phyloP scores from a whole-genome alignment of 1,284 basidiomycete genomes.

The Mycosarcoma maydis region DNA sequence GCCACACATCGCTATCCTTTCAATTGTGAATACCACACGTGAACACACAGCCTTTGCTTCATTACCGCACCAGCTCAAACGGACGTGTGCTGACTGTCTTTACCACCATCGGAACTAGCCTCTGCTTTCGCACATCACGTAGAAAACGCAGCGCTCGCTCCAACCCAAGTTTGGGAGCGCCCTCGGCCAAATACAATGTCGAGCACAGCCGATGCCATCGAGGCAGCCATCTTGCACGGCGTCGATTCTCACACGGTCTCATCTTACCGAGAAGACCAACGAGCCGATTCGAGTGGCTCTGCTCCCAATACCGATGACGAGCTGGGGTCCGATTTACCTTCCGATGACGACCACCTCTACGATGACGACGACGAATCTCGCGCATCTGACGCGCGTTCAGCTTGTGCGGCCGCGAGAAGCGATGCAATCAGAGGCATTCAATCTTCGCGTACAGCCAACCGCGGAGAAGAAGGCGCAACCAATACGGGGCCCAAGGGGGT shows the following conservation, averaged over 20 bases:
- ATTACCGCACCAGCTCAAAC: background rate
- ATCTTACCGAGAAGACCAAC: conserved; percentile 30
- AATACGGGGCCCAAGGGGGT: conserved; percentile 60
- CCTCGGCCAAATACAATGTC: too few relatives aligned
- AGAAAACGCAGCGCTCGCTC: too few relatives aligned
- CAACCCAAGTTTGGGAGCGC: too few relatives aligned
- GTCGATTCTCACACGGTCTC: conserved; percentile 27
- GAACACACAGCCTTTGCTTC: background rate
- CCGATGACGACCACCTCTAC: conserved; percentile 18
- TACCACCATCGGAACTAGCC: too few relatives aligned
- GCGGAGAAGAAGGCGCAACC: conserved; percentile 31
- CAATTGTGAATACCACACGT: too few relatives aligned
- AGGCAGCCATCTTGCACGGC: conserved; percentile 46
- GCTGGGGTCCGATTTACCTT: conserved; percentile 44
- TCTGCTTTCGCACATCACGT: too few relatives aligned
- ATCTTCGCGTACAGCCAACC: conserved; percentile 15
- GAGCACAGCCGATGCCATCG: conserved; percentile 31
- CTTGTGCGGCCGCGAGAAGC: background rate
- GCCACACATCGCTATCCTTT: too few relatives aligned
- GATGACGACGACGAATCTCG: conserved; percentile 8
- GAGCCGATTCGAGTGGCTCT: conserved; percentile 19
- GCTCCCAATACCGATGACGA: conserved; percentile 51
- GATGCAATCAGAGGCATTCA: conserved; percentile 11
- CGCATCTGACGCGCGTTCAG: background rate
- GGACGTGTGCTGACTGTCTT: too few relatives aligned